Conservation (phyloP, 2,329 filamentous ascomycete genomes). For the Exutisphaerella laricina region DNA sequence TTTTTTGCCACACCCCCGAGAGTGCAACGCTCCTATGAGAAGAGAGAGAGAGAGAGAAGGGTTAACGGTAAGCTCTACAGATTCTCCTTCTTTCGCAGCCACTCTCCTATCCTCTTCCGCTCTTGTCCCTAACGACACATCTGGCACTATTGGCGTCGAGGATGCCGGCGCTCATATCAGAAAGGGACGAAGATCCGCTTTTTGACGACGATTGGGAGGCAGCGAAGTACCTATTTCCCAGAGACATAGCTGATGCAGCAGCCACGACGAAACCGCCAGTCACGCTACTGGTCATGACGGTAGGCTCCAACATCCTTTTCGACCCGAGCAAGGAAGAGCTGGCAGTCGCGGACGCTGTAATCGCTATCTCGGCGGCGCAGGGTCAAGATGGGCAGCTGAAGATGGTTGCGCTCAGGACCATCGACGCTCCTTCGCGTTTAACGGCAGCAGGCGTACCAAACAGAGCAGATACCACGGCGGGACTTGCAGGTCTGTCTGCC, state of each 20-base stretch:
- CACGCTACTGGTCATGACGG: constrained; percentile 81
- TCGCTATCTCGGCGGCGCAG: constrained; percentile 71
- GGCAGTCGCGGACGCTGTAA: constrained; percentile 80
- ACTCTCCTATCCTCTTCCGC: constrained; percentile 83
- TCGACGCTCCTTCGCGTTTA: constrained; percentile 46
- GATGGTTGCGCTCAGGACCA: constrained; percentile 43
- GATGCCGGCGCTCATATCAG: constrained; percentile 77
- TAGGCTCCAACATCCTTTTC: constrained; percentile 86
- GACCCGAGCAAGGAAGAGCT: constrained; percentile 89
- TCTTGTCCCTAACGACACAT: constrained; percentile 88
- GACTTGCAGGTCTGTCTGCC: constrained; percentile 36
- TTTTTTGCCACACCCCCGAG: constrained; percentile 7
- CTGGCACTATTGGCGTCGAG: constrained; percentile 84
- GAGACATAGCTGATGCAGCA: constrained; percentile 26
- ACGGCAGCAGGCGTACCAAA: constrained; percentile 46
- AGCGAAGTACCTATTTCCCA: constrained; percentile 67
- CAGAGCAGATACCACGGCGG: constrained; percentile 42
- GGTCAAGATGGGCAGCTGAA: constrained; percentile 16
- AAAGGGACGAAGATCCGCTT: constrained; percentile 89
- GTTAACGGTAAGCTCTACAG: constrained; percentile 42
- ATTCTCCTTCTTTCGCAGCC: constrained; percentile 90
- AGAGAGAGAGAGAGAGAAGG: not conserved
- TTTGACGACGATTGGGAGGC: constrained; percentile 98
- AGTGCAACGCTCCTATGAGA: not conserved
- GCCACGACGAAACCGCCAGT: constrained; percentile 62